Base-by-base conservation (phyloP, 1,139 yeast species). In the Hyphopichia wangnamkhiaoensis region DNA sequence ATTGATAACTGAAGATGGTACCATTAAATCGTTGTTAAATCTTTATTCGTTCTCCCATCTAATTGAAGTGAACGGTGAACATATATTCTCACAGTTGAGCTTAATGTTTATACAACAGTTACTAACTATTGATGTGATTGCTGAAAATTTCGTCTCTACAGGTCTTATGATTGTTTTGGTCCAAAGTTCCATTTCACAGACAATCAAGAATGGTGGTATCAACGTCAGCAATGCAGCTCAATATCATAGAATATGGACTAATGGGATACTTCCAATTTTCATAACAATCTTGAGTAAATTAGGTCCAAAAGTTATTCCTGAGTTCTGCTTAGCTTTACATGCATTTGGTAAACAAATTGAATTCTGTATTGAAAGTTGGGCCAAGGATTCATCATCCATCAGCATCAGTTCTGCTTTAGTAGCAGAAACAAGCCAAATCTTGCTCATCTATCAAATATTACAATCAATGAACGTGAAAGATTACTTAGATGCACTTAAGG, bases 401-500 rank as follows among this genome's bases (percentile, higher is more conserved):
- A 71, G 73, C 31, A 78, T 91, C 14, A 79, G 89, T 2, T 68
- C 81, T 1, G 79, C 91, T 0, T 72, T 78, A 1, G 75, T 88
- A 8, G 81, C 83, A 38, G 98, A 91, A 58, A 86, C 96, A 0
- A 77, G 82, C 42, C 95, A 89, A 56, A 65, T 89, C n/a, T 71
- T 87, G 21, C 56, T 86, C 34, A 59, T 91, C 9, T 80, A 82
- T 43, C 80, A 81, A 46, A 72, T 84, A 38, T 61, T 89, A 43
- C 72, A 60, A 44, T 61, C 70, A 5, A 64, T 76, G 53, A 73
- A 73, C 42, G 78, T 75, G 23, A 65, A 66, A 26, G 75, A 73
- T 23, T 76, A 65, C 46, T 63, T 73, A 38, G 37, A 37, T 6
- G 25, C 25, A 12, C 25, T 26, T 5, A 10, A 13, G 27, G 29